These are phyloP conservation scores for Leptodontidium sp. DNA, from an alignment of 2,329 filamentous ascomycete genomes.

Conservation along the genomic window DNA sequence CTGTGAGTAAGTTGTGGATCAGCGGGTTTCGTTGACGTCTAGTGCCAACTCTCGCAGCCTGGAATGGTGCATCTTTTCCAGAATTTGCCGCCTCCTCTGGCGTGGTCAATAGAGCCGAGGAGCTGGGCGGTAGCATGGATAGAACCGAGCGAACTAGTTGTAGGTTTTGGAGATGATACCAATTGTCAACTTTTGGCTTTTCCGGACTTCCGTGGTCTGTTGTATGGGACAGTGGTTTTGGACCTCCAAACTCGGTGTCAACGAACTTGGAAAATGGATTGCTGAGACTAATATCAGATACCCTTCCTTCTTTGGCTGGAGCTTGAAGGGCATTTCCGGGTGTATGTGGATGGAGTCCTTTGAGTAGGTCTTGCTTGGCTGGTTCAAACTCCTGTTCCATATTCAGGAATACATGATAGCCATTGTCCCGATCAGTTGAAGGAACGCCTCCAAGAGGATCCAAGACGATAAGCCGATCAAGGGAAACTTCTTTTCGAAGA, in stretches of 20 bases:
- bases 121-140: conserved; percentile 79
- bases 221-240: background rate
- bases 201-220: background rate
- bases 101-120: conserved; percentile 89
- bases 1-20: conserved; percentile 94
- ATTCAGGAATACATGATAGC: conserved; percentile 87
- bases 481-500: conserved; percentile 61
- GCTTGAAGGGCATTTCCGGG: conserved; percentile 1
- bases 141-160: conserved; percentile 75
- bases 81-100: conserved; percentile 77
- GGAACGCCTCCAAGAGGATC: conserved; percentile 90
- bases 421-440: conserved; percentile 64
- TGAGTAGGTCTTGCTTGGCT: conserved; percentile 68
- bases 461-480: conserved; percentile 89
- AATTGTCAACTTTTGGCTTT: conserved; percentile 39
- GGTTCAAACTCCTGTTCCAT: conserved; percentile 85
- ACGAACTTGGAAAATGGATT: conserved; percentile 56
- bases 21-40: conserved; percentile 77
- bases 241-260: conserved; percentile 40
- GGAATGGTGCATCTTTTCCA: conserved; percentile 46
- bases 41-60: conserved; percentile 55
- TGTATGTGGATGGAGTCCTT: conserved; percentile 4
- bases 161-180: conserved; percentile 74
- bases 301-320: background rate
- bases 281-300: conserved; percentile 45